These are phyloP conservation scores for Pythium scleroteichum DNA, from an alignment of 352 stramenopile genomes.

Conservation along the genomic window DNA sequence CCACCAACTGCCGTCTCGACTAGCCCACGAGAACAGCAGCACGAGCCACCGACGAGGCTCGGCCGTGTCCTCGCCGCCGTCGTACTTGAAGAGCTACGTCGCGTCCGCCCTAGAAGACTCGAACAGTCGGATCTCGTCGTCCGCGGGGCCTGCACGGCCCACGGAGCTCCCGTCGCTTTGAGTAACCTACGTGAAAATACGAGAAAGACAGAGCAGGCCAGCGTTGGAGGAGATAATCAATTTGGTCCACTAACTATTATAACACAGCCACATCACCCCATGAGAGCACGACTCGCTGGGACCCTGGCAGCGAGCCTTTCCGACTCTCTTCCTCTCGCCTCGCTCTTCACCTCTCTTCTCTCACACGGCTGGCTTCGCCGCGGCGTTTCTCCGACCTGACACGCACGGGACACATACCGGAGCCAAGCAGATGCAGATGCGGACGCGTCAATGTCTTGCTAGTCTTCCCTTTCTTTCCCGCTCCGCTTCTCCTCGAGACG, in stretches of 20 bases:
- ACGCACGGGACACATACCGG: conserved; percentile 14
- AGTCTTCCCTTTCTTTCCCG: no score
- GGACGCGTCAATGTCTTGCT: no score
- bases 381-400: conserved; percentile 16
- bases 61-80: background rate
- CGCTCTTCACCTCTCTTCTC: background rate
- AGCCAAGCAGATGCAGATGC: background rate
- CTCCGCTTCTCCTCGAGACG: no score
- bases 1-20: conserved; percentile 24
- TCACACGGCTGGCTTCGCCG: conserved; percentile 25
- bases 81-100: conserved; percentile 27
- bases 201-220: background rate
- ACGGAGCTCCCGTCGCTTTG: conserved; percentile 19
- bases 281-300: background rate
- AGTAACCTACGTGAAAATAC: no score
- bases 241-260: conserved; percentile 14
- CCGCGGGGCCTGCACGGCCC: background rate
- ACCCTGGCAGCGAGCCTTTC: background rate
- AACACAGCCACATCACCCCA: no score
- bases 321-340: background rate
- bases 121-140: background rate
- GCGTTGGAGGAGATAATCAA: conserved; percentile 22
- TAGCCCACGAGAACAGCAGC: background rate
- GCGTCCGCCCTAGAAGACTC: background rate
- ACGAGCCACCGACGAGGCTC: conserved; percentile 5